These are phyloP conservation scores for Verticillium albo-atrum DNA, from an alignment of 2,329 filamentous ascomycete genomes.

Conservation along the genomic window DNA sequence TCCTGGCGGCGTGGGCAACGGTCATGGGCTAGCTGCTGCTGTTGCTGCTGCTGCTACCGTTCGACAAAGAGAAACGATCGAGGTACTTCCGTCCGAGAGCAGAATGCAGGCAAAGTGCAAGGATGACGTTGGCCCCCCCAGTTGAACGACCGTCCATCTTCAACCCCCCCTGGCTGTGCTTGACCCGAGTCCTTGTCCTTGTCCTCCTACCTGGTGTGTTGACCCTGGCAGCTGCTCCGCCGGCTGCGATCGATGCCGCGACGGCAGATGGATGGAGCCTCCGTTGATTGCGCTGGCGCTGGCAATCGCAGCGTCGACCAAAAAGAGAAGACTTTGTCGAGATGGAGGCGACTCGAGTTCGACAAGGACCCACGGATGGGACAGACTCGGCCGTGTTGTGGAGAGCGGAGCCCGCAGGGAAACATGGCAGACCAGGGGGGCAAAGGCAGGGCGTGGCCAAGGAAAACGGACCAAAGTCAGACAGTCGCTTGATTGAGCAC, in stretches of 20 bases:
- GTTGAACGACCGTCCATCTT: too few relatives aligned
- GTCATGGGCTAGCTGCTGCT: background rate
- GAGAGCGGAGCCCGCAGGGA: background rate
- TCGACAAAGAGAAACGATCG: background rate
- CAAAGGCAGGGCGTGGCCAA: background rate
- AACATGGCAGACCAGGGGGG: background rate
- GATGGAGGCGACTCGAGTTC: background rate
- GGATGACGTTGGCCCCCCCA: background rate
- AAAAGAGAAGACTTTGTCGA: background rate
- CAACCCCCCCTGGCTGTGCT: too few relatives aligned
- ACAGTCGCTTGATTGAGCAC: background rate
- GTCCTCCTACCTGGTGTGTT: background rate
- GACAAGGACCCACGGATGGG: background rate
- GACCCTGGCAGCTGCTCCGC: background rate
- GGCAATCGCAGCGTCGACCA: background rate
- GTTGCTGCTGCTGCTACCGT: background rate
- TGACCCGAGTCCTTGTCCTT: background rate
- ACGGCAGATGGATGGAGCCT: background rate
- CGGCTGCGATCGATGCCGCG: background rate
- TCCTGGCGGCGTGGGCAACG: background rate
- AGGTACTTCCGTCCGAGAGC: background rate
- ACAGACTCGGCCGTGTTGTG: background rate
- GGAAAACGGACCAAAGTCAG: background rate
- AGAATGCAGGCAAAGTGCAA: background rate
- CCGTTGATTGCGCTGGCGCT: background rate